phyloP scores from a whole-genome alignment of 495 filamentous ascomycete species.

The Xylaria acuta region DNA sequence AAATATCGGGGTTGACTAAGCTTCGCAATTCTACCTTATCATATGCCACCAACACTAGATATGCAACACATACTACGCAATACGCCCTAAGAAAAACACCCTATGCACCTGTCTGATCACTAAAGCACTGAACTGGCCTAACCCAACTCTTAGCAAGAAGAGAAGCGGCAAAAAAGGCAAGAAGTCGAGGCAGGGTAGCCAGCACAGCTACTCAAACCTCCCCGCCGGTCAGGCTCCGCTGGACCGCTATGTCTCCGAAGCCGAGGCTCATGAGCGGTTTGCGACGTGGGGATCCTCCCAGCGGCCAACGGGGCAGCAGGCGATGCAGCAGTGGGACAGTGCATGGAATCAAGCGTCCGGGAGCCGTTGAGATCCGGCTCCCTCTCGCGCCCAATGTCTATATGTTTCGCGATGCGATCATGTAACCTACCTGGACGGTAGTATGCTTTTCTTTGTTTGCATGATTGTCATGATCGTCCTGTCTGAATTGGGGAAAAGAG shows the following conservation, averaged over 20 bases:
- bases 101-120: not conserved
- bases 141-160: not conserved
- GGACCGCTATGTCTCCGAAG: not conserved
- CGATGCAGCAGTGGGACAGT: constrained; percentile 3
- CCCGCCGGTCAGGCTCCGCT: not conserved
- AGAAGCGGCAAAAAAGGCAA: not conserved
- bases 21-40: not conserved
- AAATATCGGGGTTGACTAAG: not conserved
- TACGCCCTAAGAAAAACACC: not conserved
- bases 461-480: constrained; percentile 1
- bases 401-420: constrained; percentile 1
- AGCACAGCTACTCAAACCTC: not conserved
- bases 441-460: not conserved
- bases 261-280: constrained; percentile 8
- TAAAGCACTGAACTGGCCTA: not conserved
- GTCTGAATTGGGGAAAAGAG: not conserved
- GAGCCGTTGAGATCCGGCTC: not conserved
- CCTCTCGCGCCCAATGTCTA: not conserved
- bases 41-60: not conserved
- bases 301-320: constrained; percentile 9
- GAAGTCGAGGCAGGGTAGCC: not conserved
- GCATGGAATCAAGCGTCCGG: constrained; percentile 15
- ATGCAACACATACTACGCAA: not conserved
- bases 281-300: not conserved
- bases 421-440: not conserved